Evolutionary conservation across 352 stramenopile genomes (phyloP), one percentile per base, ranked within the genome.

Genomic region (Globisporangium middletonii): DNA sequence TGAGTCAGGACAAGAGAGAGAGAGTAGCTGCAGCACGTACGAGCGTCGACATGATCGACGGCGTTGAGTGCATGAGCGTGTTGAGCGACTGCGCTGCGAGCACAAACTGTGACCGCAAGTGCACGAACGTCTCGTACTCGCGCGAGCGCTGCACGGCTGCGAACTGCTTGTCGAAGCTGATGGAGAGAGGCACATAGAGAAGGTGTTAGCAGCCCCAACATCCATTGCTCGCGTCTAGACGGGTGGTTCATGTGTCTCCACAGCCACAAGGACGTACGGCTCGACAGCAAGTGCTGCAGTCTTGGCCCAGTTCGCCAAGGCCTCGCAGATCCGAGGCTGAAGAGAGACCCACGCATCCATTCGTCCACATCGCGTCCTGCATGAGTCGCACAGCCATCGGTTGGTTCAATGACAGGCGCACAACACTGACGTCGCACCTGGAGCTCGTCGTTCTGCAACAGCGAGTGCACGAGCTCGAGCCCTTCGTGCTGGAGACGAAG

Each of bases 401-500:
- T 19, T 19, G 6, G 0, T 46, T 1, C 7, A 15, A 6, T 19
- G 15, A 46, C 41, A 15, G 8, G n/a, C 3, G 7, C 30, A 41
- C 11, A 42, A 15, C 15, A 2, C 30, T 9, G 19, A 16, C n/a
- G 57, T 38, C 41, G 38, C 51, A 83, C 73, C 69, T 83, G 72
- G 2, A 79, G 50, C 6, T 63, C 57, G 4, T 27, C 43, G 12
- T 54, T 65, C 30, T 77, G 66, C 35, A 90, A 61, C 3, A 87
- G 59, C 27, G 63, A 55, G 45, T 88, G 76, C 8, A 86, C 59
- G 5, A 90, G 58, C 45, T 87, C 80, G 8, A 90, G 64, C 1
- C 69, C 77, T 60, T 88, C 75, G 41, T 87, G 79, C 37, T 83
- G 75, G n/a, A 87, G 59, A 18, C 59, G 69, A 1, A 79, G 55